Conservation (phyloP, 495 filamentous ascomycete genomes). For the Neurospora discreta region DNA sequence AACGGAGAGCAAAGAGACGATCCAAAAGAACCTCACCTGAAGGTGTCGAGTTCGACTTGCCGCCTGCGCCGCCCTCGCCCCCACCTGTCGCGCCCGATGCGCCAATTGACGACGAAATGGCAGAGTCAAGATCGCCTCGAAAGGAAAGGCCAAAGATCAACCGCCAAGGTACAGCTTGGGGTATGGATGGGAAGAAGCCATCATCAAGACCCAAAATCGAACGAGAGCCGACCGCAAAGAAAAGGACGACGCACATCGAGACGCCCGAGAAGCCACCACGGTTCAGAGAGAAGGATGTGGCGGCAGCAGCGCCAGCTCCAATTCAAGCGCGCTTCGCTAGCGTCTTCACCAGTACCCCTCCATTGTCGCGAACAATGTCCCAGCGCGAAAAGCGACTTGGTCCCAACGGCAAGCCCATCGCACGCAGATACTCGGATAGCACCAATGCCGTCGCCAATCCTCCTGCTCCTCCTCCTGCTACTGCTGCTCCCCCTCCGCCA, state of each 20-base stretch:
- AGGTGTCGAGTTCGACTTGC: constrained; percentile 19
- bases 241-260: constrained; percentile 20
- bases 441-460: constrained; percentile 29
- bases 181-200: constrained; percentile 27
- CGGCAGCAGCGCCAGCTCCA: constrained; percentile 19
- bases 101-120: constrained; percentile 15
- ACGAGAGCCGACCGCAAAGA: constrained; percentile 24
- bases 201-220: constrained; percentile 26
- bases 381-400: constrained; percentile 35
- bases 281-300: constrained; percentile 32
- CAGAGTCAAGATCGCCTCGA: constrained; percentile 27
- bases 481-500: constrained; percentile 19
- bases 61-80: constrained; percentile 21
- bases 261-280: constrained; percentile 23
- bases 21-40: constrained; percentile 18
- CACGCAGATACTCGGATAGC: constrained; percentile 39
- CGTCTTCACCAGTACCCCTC: constrained; percentile 40
- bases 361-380: constrained; percentile 40
- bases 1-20: constrained; percentile 29
- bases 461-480: neutral
- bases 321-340: constrained; percentile 27
- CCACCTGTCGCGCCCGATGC: constrained; percentile 36
- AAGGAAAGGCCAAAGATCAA: constrained; percentile 38
- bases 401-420: constrained; percentile 28
- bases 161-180: constrained; percentile 34